Evolutionary conservation across 129 eudicot species (phyloP).

Genomic region (Centrapalus pauciflorus): DNA sequence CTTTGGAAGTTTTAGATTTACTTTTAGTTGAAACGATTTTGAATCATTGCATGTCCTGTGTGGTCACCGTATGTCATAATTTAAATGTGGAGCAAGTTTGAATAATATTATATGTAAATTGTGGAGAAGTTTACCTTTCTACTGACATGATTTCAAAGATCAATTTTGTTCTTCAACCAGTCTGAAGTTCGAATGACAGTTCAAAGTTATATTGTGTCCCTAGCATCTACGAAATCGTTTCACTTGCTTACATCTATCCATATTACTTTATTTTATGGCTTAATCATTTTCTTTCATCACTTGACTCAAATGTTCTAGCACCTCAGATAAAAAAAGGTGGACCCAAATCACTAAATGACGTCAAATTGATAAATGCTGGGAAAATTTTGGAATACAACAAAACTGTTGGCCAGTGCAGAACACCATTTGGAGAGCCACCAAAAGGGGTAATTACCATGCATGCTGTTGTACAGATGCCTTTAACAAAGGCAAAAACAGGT

Average conservation of each 20-base stretch:
- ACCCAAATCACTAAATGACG: conserved; percentile 77
- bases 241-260: too few relatives aligned
- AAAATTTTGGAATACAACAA: conserved; percentile 83
- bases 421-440: conserved; percentile 79
- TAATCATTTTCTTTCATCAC: neutral
- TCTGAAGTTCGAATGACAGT: neutral
- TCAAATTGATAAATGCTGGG: conserved; percentile 79
- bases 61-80: too few relatives aligned
- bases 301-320: neutral
- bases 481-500: conserved; percentile 67
- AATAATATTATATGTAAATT: too few relatives aligned
- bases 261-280: neutral
- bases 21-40: too few relatives aligned
- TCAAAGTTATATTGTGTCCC: neutral
- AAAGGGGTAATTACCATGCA: conserved; percentile 70
- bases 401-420: conserved; percentile 83
- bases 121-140: too few relatives aligned
- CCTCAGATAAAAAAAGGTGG: conserved; percentile 69
- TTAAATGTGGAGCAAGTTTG: too few relatives aligned
- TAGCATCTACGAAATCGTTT: neutral
- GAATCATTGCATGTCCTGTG: too few relatives aligned
- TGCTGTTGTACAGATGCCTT: conserved; percentile 61
- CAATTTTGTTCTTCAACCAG: neutral
- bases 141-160: too few relatives aligned
- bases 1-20: too few relatives aligned